phyloP scores from a whole-genome alignment of 345 rosid species.

The Eucalyptus curtisii region DNA sequence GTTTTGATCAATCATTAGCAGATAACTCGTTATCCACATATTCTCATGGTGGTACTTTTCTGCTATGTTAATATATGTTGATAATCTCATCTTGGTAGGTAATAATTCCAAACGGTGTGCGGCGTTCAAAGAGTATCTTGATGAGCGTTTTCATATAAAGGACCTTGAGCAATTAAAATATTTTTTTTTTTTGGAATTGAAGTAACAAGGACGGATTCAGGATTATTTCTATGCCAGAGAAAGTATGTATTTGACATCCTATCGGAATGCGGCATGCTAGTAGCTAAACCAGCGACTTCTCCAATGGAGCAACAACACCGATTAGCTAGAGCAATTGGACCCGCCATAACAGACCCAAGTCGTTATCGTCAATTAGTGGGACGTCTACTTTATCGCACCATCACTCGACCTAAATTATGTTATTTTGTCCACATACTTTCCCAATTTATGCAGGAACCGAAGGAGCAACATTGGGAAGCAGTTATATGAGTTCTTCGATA shows the following conservation, averaged over 20 bases:
- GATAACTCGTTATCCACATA: not conserved
- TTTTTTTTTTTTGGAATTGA: not conserved
- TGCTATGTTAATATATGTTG: not conserved
- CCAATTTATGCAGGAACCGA: not conserved
- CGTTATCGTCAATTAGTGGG: not conserved
- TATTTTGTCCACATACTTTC: not conserved
- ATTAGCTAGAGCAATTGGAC: not conserved
- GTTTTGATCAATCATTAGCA: not conserved
- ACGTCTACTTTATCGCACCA: not conserved
- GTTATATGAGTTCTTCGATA: not conserved
- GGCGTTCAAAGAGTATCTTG: not conserved
- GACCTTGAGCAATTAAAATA: not conserved
- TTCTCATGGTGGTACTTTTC: not conserved
- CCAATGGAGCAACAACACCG: not conserved
- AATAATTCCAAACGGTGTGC: not conserved
- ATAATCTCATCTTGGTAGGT: not conserved
- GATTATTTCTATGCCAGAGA: not conserved
- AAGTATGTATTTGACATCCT: not conserved
- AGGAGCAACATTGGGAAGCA: not conserved
- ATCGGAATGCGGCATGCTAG: not conserved
- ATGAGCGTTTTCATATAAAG: not conserved
- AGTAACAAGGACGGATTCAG: rapidly evolving
- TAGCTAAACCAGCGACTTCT: rapidly evolving
- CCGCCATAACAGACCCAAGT: not conserved
- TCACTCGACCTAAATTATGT: not conserved